Percentiles rank a stretch among this genome's conserved stretches.
These are phyloP conservation scores for Penicillium riverlandense DNA, from an alignment of 495 filamentous ascomycete species.

Conservation along the genomic window DNA sequence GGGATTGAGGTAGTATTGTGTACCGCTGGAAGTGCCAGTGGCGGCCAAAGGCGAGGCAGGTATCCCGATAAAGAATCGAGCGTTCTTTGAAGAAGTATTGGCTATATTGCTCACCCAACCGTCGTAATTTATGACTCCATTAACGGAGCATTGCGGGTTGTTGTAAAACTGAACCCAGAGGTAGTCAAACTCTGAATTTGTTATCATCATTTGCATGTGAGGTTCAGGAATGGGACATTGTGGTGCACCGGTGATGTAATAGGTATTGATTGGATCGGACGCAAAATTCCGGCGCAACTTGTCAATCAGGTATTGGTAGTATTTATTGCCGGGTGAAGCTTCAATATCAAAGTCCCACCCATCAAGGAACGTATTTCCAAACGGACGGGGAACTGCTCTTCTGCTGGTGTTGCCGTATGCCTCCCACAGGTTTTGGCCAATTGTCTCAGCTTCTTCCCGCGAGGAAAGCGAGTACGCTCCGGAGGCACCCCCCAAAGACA, in stretches of 20 bases:
- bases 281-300: conserved; percentile 40
- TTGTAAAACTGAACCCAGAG: conserved; percentile 44
- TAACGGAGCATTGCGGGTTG: conserved; percentile 24
- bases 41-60: conserved; percentile 33
- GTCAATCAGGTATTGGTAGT: conserved; percentile 37
- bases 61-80: conserved; percentile 44
- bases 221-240: conserved; percentile 50
- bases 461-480: conserved; percentile 32
- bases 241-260: conserved; percentile 52
- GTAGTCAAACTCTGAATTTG: conserved; percentile 25
- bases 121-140: conserved; percentile 26
- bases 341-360: conserved; percentile 53
- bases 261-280: conserved; percentile 34
- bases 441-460: conserved; percentile 31
- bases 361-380: conserved; percentile 46
- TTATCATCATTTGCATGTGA: conserved; percentile 37
- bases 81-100: conserved; percentile 24
- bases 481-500: conserved; percentile 42
- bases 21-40: conserved; percentile 30
- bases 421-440: conserved; percentile 47
- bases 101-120: conserved; percentile 38
- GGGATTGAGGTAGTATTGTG: conserved; percentile 36
- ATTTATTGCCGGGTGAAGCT: conserved; percentile 16
- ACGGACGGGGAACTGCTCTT: conserved; percentile 32
- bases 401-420: conserved; percentile 41